Evolutionary conservation across 306 rosid species (phyloP).

Genomic region (Vigna hirtella): DNA sequence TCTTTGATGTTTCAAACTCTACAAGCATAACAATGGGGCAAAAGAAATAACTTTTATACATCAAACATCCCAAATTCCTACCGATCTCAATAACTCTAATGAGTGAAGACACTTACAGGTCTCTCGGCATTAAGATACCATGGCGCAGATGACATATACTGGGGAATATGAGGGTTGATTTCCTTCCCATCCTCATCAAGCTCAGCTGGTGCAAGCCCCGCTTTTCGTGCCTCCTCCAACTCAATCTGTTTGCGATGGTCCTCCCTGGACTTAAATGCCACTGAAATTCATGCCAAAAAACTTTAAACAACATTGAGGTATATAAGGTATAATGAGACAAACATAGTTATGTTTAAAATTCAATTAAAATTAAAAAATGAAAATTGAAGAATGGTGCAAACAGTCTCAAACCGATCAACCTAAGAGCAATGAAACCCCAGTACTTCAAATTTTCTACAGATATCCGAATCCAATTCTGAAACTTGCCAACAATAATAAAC

Average conservation of each 20-base stretch:
- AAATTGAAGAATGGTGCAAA: neutral
- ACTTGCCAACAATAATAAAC: neutral
- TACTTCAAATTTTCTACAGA: too few species aligned
- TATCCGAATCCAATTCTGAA: too few species aligned
- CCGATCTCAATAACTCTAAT: neutral
- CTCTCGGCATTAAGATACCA: conserved; percentile 45
- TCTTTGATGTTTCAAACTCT: conserved; percentile 50
- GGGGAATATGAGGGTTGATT: conserved; percentile 44
- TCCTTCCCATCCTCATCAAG: conserved; percentile 45
- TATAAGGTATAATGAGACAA: neutral
- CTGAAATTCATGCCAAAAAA: conserved; percentile 30
- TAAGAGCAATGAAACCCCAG: too few species aligned
- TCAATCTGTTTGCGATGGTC: conserved; percentile 45
- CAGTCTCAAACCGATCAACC: neutral
- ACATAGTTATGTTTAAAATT: neutral
- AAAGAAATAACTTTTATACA: neutral
- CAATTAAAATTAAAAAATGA: neutral
- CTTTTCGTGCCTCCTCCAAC: conserved; percentile 41
- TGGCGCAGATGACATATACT: conserved; percentile 38
- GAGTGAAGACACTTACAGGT: conserved; percentile 20
- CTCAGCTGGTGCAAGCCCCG: conserved; percentile 42
- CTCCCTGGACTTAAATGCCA: conserved; percentile 44
- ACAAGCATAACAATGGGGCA: neutral
- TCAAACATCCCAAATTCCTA: neutral
- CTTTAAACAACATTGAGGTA: neutral